Evolutionary conservation across 768 basidiomycete species (phyloP).

Genomic region (Candolleomyces efflorescens): DNA sequence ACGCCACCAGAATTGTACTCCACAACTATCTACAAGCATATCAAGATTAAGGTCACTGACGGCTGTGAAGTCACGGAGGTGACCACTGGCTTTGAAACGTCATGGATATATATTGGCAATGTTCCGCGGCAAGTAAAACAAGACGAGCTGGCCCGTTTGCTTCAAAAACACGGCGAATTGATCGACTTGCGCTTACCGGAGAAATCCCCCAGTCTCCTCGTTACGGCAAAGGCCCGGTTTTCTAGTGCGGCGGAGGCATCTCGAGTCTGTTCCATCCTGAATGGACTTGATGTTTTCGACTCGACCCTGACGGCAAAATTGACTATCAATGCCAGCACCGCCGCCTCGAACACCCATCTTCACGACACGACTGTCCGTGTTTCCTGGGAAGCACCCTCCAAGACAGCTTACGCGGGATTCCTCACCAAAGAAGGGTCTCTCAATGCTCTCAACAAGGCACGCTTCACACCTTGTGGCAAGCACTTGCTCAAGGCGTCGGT

Average conservation of each 20-base stretch:
- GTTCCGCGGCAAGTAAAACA: slow-evolving; percentile 35
- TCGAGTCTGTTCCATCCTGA: slow-evolving; percentile 46
- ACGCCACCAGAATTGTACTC: background rate
- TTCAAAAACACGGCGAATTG: slow-evolving; percentile 46
- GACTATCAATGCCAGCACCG: slow-evolving; percentile 34
- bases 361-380: slow-evolving; percentile 55
- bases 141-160: slow-evolving; percentile 29
- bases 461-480: slow-evolving; percentile 31
- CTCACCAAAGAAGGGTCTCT: slow-evolving; percentile 42
- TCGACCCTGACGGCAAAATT: slow-evolving; percentile 40
- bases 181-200: slow-evolving; percentile 30
- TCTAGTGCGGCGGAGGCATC: slow-evolving; percentile 44
- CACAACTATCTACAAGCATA: slow-evolving; percentile 39
- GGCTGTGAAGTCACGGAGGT: slow-evolving; percentile 58
- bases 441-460: slow-evolving; percentile 42
- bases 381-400: slow-evolving; percentile 54
- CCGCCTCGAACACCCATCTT: slow-evolving; percentile 32
- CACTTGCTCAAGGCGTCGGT: slow-evolving; percentile 41
- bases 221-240: slow-evolving; percentile 44
- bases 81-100: slow-evolving; percentile 66
- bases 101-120: slow-evolving; percentile 52
- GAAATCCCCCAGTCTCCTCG: slow-evolving; percentile 13
- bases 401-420: slow-evolving; percentile 63
- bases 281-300: slow-evolving; percentile 39
- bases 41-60: slow-evolving; percentile 48